Evolutionary conservation across 2,329 filamentous ascomycete genomes (phyloP).

Genomic region (Setomelanomma holmii): DNA sequence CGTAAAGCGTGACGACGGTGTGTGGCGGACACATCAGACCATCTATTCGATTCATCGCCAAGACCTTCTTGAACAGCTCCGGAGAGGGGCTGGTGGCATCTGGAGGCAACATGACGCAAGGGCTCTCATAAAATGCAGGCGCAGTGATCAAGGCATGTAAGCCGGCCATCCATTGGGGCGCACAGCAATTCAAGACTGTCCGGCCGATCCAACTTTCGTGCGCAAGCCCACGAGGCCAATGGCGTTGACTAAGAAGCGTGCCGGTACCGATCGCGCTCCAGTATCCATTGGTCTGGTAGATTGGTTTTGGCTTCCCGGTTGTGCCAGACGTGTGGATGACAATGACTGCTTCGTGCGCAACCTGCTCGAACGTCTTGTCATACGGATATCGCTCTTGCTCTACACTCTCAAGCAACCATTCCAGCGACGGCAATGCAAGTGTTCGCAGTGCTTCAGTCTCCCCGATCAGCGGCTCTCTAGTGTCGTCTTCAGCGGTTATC

Average conservation of each 20-base stretch:
- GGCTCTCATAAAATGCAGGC: slow-evolving; percentile 12
- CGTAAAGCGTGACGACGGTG: slow-evolving; percentile 18
- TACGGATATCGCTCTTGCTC: slow-evolving; percentile 13
- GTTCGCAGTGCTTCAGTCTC: neutral
- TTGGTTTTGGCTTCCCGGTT: slow-evolving; percentile 19
- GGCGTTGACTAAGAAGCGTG: slow-evolving; percentile 5
- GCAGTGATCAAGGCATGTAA: slow-evolving; percentile 11
- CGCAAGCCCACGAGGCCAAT: slow-evolving; percentile 22
- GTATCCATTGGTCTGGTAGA: slow-evolving; percentile 13
- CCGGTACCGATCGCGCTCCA: neutral
- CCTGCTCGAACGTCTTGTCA: slow-evolving; percentile 20
- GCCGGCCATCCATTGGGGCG: slow-evolving; percentile 26
- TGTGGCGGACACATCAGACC: slow-evolving; percentile 19
- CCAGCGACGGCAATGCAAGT: neutral
- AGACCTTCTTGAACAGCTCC: slow-evolving; percentile 16
- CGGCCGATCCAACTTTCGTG: slow-evolving; percentile 20
- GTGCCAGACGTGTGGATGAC: slow-evolving; percentile 30
- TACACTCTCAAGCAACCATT: neutral
- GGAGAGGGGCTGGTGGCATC: slow-evolving; percentile 7
- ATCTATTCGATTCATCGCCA: slow-evolving; percentile 13
- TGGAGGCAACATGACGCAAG: slow-evolving; percentile 13
- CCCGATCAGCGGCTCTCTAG: neutral
- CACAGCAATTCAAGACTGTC: slow-evolving; percentile 14
- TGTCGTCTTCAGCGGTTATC: slow-evolving; percentile 18
- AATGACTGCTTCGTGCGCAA: slow-evolving; percentile 16